phyloP scores from a whole-genome alignment of 176 grass and related monocot genomes.

The Bromus sterilis region DNA sequence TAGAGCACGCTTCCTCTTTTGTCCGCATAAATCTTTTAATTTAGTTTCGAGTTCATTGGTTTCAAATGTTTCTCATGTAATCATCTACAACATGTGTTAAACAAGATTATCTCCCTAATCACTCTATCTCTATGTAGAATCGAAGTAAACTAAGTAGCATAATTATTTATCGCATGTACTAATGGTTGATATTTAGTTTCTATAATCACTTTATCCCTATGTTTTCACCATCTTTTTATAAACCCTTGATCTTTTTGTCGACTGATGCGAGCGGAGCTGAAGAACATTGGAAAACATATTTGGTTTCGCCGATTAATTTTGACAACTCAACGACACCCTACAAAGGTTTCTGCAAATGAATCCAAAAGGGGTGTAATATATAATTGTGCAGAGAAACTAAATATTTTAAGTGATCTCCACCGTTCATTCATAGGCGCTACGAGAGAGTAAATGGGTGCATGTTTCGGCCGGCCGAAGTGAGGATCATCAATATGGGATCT shows the following conservation, averaged over 20 bases:
- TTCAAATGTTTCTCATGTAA: neutral
- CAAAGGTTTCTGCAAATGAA: too few relatives aligned
- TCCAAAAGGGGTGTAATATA: neutral
- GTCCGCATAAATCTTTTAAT: neutral
- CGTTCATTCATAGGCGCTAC: neutral
- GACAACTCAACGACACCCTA: neutral
- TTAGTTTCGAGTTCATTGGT: neutral
- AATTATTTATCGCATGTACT: neutral
- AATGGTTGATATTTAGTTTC: too few relatives aligned
- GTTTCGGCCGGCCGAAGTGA: neutral
- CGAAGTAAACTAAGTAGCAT: neutral
- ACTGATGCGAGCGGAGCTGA: too few relatives aligned
- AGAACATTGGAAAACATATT: neutral
- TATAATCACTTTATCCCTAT: too few relatives aligned
- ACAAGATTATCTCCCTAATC: neutral
- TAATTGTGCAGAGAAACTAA: neutral
- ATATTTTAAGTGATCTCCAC: neutral
- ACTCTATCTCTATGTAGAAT: neutral
- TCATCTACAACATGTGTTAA: neutral
- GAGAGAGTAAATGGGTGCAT: conserved; percentile 23
- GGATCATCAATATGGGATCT: neutral
- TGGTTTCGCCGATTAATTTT: neutral
- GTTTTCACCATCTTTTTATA: too few relatives aligned
- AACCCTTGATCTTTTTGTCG: too few relatives aligned
- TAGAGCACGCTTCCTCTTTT: neutral